A percentile compares a stretch with the other conserved stretches of the same genome.
These are phyloP conservation scores for Boletus tylopilopsis DNA, from an alignment of 768 basidiomycete genomes.

Conservation along the genomic window DNA sequence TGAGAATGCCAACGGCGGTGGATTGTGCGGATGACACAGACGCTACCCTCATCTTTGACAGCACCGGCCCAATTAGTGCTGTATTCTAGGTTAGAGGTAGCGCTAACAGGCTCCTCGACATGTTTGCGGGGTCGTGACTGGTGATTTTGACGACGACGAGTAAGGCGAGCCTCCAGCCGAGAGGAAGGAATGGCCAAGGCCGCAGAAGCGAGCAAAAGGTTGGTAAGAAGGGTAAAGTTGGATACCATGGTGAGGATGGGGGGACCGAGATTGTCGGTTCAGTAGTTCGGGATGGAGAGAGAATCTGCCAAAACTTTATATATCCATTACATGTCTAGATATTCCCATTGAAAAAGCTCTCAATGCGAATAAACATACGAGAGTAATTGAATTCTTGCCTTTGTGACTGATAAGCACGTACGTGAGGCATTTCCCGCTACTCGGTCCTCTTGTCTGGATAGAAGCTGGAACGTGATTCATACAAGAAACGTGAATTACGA, in stretches of 20 bases:
- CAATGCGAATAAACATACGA: too few relatives aligned
- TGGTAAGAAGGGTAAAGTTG: conserved; percentile 12
- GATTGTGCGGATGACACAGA: too few relatives aligned
- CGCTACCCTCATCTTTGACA: conserved; percentile 2
- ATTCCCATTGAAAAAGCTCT: too few relatives aligned
- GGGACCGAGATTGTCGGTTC: neutral
- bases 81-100: conserved; percentile 10
- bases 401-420: too few relatives aligned
- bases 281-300: neutral
- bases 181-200: conserved; percentile 18
- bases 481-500: too few relatives aligned
- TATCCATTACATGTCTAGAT: too few relatives aligned
- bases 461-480: too few relatives aligned
- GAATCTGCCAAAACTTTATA: too few relatives aligned
- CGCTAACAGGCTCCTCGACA: neutral
- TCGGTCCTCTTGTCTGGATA: too few relatives aligned
- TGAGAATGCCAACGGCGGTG: too few relatives aligned
- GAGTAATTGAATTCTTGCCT: too few relatives aligned
- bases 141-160: conserved; percentile 12
- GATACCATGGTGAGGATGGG: conserved; percentile 14
- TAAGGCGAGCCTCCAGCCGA: conserved; percentile 6
- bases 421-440: too few relatives aligned
- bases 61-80: conserved; percentile 20
- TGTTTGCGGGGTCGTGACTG: conserved; percentile 9
- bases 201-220: conserved; percentile 16